Evolutionary conservation across 148 eudicot species (phyloP), one percentile per base, ranked within the genome.

Genomic region (Polygonum aviculare): DNA sequence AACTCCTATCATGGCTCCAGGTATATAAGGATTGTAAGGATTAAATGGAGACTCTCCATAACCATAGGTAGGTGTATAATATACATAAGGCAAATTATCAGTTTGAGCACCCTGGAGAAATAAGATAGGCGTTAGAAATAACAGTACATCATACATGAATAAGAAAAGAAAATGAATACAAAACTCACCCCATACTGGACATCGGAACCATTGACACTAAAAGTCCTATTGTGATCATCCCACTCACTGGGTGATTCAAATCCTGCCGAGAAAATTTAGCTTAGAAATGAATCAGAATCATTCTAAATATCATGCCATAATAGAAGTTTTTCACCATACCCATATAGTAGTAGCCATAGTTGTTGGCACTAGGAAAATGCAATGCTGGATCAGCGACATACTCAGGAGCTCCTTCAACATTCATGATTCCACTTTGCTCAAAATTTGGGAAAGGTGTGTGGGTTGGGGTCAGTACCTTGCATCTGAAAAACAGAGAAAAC

Each of bases 21-120:
- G 99, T 80, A 95, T 95, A 75, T 86, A 95, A 76, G 99, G 99
- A 80, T 95, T 95, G 85, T 95, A 95, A 14, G 99, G 98, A 82
- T 95, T 95, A 69, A 86, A 93, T 36, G 90, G 88, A 62, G 96
- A 85, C 81, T 93, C 91, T 75, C 86, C 85, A 83, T 88, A 88
- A 74, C 90, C 99, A 86, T 89, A 95, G 83, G 83, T 83, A 80
- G 99, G 91, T 15, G 91, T 77, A 85, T 88, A 92, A 87, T 89
- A 95, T 75, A 92, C 80, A 81, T 87, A 95, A 7, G 96, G 97
- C 78, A 83, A 40, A 83, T 63, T 86, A 78, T 95, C 99, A 77
- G 87, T 80, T 85, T 90, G 90, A 38, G 81, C 83, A 76, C 90
- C 99, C 99, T 93, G 88, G 48, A 80, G 39, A 65, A 77, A 44